These are phyloP conservation scores for Rugosomyces carneus DNA, from an alignment of 1,284 basidiomycete genomes.

Conservation along the genomic window DNA sequence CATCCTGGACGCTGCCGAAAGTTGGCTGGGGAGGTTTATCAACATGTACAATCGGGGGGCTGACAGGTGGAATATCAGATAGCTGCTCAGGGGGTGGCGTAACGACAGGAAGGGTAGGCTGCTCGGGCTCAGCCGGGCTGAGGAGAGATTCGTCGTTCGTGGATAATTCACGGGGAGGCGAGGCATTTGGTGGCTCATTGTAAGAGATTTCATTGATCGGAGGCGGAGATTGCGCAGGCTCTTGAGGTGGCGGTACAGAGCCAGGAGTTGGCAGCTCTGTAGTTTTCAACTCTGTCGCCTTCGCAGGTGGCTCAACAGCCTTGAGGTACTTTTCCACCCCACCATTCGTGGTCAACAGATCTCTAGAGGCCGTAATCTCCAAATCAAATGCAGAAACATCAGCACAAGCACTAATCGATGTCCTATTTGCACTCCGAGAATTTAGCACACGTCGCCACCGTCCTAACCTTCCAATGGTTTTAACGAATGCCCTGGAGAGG, in stretches of 20 bases:
- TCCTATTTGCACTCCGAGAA: slow-evolving; percentile 33
- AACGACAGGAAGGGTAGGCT: neutral
- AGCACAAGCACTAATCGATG: slow-evolving; percentile 39
- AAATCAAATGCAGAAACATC: slow-evolving; percentile 66
- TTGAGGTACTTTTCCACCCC: slow-evolving; percentile 63
- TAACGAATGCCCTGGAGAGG: slow-evolving; percentile 71
- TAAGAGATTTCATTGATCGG: neutral
- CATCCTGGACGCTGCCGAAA: slow-evolving; percentile 6
- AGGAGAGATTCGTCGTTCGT: neutral
- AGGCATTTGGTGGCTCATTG: neutral
- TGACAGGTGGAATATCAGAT: neutral
- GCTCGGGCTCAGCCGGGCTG: neutral
- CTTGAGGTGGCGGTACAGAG: neutral
- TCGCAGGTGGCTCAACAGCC: slow-evolving; percentile 31
- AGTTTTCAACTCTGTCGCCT: neutral
- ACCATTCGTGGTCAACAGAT: slow-evolving; percentile 53
- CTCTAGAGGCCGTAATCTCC: slow-evolving; percentile 50
- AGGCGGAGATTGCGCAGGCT: neutral
- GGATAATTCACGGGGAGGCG: too few species aligned
- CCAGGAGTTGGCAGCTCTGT: neutral
- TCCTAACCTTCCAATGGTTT: slow-evolving; percentile 74
- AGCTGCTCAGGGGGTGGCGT: neutral
- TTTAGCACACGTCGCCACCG: slow-evolving; percentile 77
- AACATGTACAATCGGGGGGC: neutral
- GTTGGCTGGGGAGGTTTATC: neutral